Percentiles rank a stretch among this genome's conserved stretches.
phyloP scores from a whole-genome alignment of 306 rosid genomes.

The Castanopsis chinensis region DNA sequence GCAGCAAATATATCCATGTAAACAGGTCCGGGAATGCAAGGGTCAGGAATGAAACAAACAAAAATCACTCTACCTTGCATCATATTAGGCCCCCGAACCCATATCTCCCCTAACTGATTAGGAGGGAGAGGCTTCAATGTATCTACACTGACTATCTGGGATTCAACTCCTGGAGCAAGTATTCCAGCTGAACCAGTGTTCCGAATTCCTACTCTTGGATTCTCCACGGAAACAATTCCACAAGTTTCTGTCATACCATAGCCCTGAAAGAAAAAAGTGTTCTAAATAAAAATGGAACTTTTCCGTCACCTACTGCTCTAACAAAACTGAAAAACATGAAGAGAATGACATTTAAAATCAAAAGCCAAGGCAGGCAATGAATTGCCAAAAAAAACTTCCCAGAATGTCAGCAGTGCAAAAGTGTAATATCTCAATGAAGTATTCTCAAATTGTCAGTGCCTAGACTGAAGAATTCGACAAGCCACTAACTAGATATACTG shows the following conservation, averaged over 20 bases:
- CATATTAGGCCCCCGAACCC: constrained; percentile 90
- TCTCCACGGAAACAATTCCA: constrained; percentile 65
- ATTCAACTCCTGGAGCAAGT: constrained; percentile 71
- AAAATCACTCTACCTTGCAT: constrained; percentile 56
- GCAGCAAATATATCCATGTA: not conserved
- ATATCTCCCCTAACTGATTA: constrained; percentile 79
- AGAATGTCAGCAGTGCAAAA: not conserved
- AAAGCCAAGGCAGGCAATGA: not conserved
- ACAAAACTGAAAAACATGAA: not conserved
- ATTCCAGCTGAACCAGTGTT: constrained; percentile 69
- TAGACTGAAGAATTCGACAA: not conserved
- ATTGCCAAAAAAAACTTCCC: not conserved
- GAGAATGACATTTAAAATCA: not conserved
- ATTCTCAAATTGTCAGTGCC: not conserved
- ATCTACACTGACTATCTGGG: constrained; percentile 74
- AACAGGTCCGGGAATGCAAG: not conserved
- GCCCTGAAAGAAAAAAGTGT: constrained; percentile 46
- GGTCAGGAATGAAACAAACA: not conserved
- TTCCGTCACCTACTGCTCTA: not conserved
- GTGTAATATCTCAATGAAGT: not conserved
- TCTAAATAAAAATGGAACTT: not conserved
- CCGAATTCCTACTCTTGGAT: constrained; percentile 43
- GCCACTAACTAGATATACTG: no score
- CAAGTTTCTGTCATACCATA: constrained; percentile 97
- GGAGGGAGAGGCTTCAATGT: constrained; percentile 85